Percentiles rank a stretch among this genome's conserved stretches.
phyloP scores from a whole-genome alignment of 2,329 filamentous ascomycete genomes.

The Blastomyces gilchristii region DNA sequence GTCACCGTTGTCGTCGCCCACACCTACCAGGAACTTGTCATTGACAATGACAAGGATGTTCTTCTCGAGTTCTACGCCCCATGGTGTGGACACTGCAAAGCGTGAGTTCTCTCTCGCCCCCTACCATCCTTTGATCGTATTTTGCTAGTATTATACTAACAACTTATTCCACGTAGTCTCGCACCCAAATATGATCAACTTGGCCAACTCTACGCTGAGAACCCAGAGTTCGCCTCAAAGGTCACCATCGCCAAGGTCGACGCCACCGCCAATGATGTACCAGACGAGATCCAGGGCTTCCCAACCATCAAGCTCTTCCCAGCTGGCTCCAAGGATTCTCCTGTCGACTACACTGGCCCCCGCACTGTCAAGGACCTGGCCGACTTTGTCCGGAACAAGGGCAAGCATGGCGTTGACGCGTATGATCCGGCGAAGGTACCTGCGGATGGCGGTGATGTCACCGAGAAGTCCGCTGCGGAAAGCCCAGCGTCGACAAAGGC shows the following conservation, averaged over 20 bases:
- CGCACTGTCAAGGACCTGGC: constrained; percentile 87
- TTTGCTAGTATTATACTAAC: constrained; percentile 3
- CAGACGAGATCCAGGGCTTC: constrained; percentile 94
- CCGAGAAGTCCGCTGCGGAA: constrained; percentile 16
- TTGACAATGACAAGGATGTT: constrained; percentile 93
- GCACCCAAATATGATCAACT: constrained; percentile 60
- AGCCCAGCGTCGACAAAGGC: constrained; percentile 20
- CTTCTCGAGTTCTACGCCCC: constrained; percentile 97
- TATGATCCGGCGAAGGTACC: constrained; percentile 48
- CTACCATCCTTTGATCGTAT: constrained; percentile 7
- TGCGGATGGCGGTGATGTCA: constrained; percentile 27
- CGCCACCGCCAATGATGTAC: constrained; percentile 89
- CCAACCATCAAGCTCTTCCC: constrained; percentile 98
- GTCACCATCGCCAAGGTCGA: constrained; percentile 80
- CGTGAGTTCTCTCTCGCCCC: constrained; percentile 32
- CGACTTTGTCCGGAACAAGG: constrained; percentile 88
- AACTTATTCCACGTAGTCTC: constrained; percentile 33
- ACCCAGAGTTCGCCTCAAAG: constrained; percentile 44
- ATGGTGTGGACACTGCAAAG: constrained; percentile 62
- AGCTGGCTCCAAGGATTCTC: constrained; percentile 74
- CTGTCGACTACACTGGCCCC: constrained; percentile 76
- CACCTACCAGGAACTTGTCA: constrained; percentile 82
- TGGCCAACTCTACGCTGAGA: constrained; percentile 44
- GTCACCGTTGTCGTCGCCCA: constrained; percentile 85
- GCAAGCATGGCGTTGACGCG: constrained; percentile 72